Conservation (phyloP, 2,329 filamentous ascomycete species). For the Trichophyton simii region DNA sequence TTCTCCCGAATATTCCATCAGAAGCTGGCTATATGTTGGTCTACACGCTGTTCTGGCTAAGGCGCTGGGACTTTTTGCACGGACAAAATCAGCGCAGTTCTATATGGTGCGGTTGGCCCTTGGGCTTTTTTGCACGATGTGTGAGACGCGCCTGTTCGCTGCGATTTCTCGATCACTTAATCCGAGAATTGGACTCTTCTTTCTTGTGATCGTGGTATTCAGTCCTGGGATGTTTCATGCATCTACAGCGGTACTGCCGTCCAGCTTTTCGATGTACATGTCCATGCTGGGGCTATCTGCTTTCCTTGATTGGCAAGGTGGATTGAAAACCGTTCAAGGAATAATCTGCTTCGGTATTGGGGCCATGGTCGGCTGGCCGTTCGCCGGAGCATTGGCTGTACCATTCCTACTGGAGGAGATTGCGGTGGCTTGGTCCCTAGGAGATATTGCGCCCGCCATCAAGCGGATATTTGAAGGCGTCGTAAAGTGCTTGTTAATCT, state of each 20-base stretch:
- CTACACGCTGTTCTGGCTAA: conserved; percentile 65
- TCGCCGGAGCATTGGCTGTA: conserved; percentile 66
- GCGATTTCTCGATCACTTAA: conserved; percentile 66
- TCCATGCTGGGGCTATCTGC: conserved; percentile 73
- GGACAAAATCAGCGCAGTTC: conserved; percentile 54
- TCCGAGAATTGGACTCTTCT: conserved; percentile 71
- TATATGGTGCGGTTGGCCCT: conserved; percentile 70
- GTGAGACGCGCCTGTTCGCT: conserved; percentile 70
- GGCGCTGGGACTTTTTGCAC: conserved; percentile 45
- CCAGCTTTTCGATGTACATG: conserved; percentile 93
- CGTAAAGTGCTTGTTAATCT: conserved; percentile 51
- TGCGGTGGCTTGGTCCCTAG: conserved; percentile 40
- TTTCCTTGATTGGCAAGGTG: conserved; percentile 81
- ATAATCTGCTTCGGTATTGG: conserved; percentile 86
- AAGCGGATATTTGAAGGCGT: conserved; percentile 55
- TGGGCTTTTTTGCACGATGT: conserved; percentile 63
- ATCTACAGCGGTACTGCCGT: conserved; percentile 74
- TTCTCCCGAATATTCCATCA: conserved; percentile 84
- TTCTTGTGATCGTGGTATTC: conserved; percentile 61
- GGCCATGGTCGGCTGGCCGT: conserved; percentile 85
- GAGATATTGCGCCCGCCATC: conserved; percentile 48
- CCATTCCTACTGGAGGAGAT: conserved; percentile 74
- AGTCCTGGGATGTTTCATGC: conserved; percentile 92
- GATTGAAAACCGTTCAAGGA: conserved; percentile 65
- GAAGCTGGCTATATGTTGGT: conserved; percentile 82